Conservation (phyloP, 192 early-diverging fungal species). For the Coemansia sp. region DNA sequence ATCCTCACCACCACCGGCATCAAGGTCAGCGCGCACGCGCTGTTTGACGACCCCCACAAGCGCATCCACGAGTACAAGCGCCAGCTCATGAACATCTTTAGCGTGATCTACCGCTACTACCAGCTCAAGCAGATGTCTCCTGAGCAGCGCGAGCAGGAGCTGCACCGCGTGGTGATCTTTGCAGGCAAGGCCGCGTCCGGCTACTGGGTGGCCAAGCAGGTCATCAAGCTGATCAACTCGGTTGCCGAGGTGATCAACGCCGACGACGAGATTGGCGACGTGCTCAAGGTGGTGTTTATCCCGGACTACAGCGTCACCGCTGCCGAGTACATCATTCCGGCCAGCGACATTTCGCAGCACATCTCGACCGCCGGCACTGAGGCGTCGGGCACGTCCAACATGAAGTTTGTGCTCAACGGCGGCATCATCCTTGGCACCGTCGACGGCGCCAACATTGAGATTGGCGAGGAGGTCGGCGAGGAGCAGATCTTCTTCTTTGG, state of each 20-base stretch:
- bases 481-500: conserved; percentile 99
- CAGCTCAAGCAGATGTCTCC: conserved; percentile 73
- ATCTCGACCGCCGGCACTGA: conserved; percentile 99
- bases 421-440: conserved; percentile 96
- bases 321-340: conserved; percentile 93
- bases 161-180: conserved; percentile 84
- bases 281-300: conserved; percentile 94
- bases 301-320: conserved; percentile 98
- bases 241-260: conserved; percentile 86
- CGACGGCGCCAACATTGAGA: conserved; percentile 98
- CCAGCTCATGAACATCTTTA: conserved; percentile 97
- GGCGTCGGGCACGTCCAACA: conserved; percentile 98
- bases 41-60: conserved; percentile 98
- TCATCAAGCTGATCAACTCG: conserved; percentile 98
- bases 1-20: conserved; percentile 69
- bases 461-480: conserved; percentile 90
- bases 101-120: conserved; percentile 92
- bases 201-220: conserved; percentile 97
- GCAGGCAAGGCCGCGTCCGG: conserved; percentile 96
- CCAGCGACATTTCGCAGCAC: conserved; percentile 98
- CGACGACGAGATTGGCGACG: conserved; percentile 71
- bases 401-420: conserved; percentile 99
- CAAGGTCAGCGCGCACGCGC: conserved; percentile 74
- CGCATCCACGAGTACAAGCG: conserved; percentile 99
- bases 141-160: conserved; percentile 57